Percentiles rank a stretch among this genome's conserved stretches.
These are phyloP conservation scores for Cryphonectria japonica DNA, from an alignment of 2,329 filamentous ascomycete species.

Conservation along the genomic window DNA sequence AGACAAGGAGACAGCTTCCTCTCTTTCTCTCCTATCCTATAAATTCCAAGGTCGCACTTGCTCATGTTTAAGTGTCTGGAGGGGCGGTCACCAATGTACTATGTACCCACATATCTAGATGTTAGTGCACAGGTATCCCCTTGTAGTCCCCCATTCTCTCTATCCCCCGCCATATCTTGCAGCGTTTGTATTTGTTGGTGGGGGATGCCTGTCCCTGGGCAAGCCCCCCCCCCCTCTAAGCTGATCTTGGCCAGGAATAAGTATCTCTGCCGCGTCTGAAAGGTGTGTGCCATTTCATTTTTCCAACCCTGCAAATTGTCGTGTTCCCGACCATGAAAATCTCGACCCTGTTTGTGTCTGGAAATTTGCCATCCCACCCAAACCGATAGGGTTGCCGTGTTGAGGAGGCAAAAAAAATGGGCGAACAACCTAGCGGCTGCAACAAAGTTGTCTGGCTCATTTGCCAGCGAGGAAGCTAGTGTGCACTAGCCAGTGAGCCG, in stretches of 20 bases:
- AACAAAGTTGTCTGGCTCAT: not conserved
- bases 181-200: not conserved
- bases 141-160: not conserved
- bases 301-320: not conserved
- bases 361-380: not conserved
- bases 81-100: constrained; percentile 16
- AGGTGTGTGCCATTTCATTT: constrained; percentile 1
- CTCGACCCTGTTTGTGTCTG: not conserved
- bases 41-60: constrained; percentile 17
- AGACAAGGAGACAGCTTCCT: constrained; percentile 18
- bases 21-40: constrained; percentile 16
- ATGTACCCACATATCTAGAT: constrained; percentile 4
- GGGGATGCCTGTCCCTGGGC: constrained; percentile 22
- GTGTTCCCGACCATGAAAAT: not conserved
- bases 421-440: not conserved
- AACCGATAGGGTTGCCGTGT: not conserved
- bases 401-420: constrained; percentile 5
- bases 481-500: not conserved
- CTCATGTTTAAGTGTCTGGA: constrained; percentile 3
- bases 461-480: not conserved
- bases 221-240: not conserved
- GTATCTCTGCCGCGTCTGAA: constrained; percentile 5
- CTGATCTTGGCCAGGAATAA: constrained; percentile 15
- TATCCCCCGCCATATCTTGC: not conserved
- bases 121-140: constrained; percentile 12